Percentiles rank a stretch among this genome's conserved stretches.
Evolutionary conservation across 148 eudicot genomes (phyloP).

Genomic region (Fagopyrum tataricum): DNA sequence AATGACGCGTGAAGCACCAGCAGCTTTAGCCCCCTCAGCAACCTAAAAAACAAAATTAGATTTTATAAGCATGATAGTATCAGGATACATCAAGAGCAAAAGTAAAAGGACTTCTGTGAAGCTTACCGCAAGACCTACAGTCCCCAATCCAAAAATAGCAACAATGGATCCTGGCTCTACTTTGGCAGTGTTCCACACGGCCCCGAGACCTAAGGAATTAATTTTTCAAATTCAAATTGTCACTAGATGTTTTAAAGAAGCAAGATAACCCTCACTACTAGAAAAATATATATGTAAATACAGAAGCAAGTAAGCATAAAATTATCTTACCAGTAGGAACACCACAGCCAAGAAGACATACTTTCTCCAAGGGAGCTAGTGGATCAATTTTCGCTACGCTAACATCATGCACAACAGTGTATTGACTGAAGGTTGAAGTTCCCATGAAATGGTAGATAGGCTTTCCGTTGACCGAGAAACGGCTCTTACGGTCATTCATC

Average conservation of each 20-base stretch:
- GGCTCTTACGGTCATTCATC: conserved; percentile 92
- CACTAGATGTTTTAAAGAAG: background rate
- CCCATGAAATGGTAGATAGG: conserved; percentile 99
- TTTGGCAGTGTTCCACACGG: conserved; percentile 99
- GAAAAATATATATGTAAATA: background rate
- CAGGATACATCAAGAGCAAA: background rate
- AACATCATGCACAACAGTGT: conserved; percentile 98
- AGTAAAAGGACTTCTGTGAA: conserved; percentile 1
- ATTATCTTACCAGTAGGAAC: conserved; percentile 72
- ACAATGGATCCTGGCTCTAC: conserved; percentile 94
- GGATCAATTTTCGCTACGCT: conserved; percentile 98
- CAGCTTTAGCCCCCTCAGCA: conserved; percentile 62
- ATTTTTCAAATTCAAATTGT: conserved; percentile 3
- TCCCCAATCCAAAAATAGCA: conserved; percentile 98
- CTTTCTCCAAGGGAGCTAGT: conserved; percentile 90
- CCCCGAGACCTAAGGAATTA: conserved; percentile 70
- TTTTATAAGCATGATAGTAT: background rate
- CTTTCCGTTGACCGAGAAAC: conserved; percentile 84
- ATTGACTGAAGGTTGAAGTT: conserved; percentile 96
- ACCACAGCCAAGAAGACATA: conserved; percentile 99
- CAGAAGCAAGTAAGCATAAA: background rate
- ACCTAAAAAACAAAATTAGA: conserved; percentile 39
- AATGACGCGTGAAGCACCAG: conserved; percentile 39
- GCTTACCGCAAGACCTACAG: conserved; percentile 95
- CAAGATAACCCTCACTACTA: background rate